phyloP scores from a whole-genome alignment of 148 eudicot species.

The Chenopodium album region DNA sequence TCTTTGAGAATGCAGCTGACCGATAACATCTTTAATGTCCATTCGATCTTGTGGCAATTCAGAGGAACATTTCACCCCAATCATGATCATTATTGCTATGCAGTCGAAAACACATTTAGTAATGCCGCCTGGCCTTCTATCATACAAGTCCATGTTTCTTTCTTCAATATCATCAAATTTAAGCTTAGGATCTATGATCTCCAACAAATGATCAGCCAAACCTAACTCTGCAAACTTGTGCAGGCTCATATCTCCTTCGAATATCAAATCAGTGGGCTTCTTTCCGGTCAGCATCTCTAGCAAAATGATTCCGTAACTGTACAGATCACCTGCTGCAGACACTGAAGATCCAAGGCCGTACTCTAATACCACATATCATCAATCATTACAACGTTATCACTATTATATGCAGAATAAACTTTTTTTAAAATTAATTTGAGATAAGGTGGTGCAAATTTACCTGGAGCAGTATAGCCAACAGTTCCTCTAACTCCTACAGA shows the following conservation, averaged over 20 bases:
- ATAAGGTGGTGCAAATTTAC: background rate
- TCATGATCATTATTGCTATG: background rate
- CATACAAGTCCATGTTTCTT: background rate
- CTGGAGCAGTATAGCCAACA: conserved; percentile 23
- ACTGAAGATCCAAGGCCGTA: conserved; percentile 11
- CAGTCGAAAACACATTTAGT: conserved; percentile 3
- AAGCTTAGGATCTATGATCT: conserved; percentile 15
- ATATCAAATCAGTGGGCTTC: conserved; percentile 14
- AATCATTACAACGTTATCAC: background rate
- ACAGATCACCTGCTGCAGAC: conserved; percentile 10
- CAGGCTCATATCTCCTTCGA: conserved; percentile 13
- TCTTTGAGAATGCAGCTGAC: conserved; percentile 5
- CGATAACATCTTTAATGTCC: conserved; percentile 10
- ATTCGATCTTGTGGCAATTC: conserved; percentile 15
- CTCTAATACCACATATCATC: background rate
- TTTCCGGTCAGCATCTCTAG: conserved; percentile 15
- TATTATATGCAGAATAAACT: too few species aligned
- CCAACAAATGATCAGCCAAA: conserved; percentile 2
- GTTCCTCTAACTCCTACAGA: conserved; percentile 17
- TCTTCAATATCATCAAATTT: background rate
- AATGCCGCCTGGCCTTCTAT: background rate
- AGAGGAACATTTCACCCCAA: conserved; percentile 14
- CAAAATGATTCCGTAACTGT: conserved; percentile 20
- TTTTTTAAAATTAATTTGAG: too few species aligned
- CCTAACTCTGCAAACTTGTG: conserved; percentile 11